These are phyloP conservation scores for Rhizophagus clarus DNA, from an alignment of 192 early-diverging fungal genomes.

Conservation along the genomic window DNA sequence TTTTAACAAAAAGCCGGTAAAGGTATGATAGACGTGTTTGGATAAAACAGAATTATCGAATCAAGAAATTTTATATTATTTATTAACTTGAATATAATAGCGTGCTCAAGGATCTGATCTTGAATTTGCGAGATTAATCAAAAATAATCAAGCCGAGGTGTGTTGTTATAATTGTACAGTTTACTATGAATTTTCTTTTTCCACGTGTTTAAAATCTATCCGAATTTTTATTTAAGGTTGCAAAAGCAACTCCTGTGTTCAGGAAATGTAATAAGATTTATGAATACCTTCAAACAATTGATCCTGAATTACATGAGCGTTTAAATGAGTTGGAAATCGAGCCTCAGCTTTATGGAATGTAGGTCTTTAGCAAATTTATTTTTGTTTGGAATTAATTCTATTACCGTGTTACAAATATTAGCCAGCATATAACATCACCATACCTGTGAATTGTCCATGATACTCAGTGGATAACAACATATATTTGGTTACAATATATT, in stretches of 20 bases:
- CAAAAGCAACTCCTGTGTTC: slow-evolving; percentile 70
- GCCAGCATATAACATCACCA: background rate
- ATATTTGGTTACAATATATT: background rate
- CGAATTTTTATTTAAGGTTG: slow-evolving; percentile 32
- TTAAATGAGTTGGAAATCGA: slow-evolving; percentile 78
- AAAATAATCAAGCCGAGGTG: slow-evolving; percentile 24
- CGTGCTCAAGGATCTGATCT: slow-evolving; percentile 21
- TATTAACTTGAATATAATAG: slow-evolving; percentile 4
- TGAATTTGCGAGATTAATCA: slow-evolving; percentile 11
- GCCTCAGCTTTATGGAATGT: slow-evolving; percentile 94
- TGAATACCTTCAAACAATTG: slow-evolving; percentile 69
- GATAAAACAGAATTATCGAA: background rate
- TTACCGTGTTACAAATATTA: background rate
- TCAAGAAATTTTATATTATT: background rate
- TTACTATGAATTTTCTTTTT: background rate
- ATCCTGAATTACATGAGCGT: slow-evolving; percentile 72
- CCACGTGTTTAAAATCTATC: background rate
- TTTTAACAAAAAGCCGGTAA: slow-evolving; percentile 37
- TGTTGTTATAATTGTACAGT: background rate
- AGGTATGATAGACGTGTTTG: slow-evolving; percentile 22
- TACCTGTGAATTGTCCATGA: background rate
- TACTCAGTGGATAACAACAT: too few species aligned
- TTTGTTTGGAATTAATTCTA: background rate
- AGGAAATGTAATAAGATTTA: slow-evolving; percentile 71
- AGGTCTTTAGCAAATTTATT: slow-evolving; percentile 33